phyloP scores from a whole-genome alignment of 2,329 filamentous ascomycete species.

The Stagonosporopsis tanaceti region DNA sequence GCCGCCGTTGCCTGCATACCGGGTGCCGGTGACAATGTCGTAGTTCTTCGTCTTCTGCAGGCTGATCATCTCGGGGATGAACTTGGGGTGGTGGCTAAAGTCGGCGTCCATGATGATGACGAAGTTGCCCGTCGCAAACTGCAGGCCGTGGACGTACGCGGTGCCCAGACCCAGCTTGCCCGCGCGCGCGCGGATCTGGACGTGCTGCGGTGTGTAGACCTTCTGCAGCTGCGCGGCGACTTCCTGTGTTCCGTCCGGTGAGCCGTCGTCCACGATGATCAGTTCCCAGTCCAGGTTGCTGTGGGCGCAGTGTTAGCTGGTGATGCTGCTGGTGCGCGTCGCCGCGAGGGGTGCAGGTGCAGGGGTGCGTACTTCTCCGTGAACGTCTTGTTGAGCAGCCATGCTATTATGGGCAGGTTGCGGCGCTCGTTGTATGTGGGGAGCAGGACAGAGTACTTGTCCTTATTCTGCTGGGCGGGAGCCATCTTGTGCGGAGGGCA shows the following conservation, averaged over 20 bases:
- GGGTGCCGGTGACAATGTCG: conserved; percentile 96
- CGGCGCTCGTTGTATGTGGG: conserved; percentile 98
- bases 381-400: conserved; percentile 92
- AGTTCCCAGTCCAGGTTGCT: conserved; percentile 97
- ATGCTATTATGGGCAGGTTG: conserved; percentile 95
- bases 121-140: conserved; percentile 90
- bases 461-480: conserved; percentile 53
- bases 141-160: conserved; percentile 92
- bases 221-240: conserved; percentile 90
- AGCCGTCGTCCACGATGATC: conserved; percentile 97
- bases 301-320: conserved; percentile 17
- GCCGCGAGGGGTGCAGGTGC: conserved; percentile 4
- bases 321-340: neutral
- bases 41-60: conserved; percentile 80
- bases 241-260: conserved; percentile 91
- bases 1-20: conserved; percentile 85
- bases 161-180: conserved; percentile 98
- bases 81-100: conserved; percentile 99
- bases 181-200: conserved; percentile 84
- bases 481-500: conserved; percentile 38
- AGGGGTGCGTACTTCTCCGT: conserved; percentile 74
- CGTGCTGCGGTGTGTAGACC: conserved; percentile 77
- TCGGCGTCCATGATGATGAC: conserved; percentile 99
- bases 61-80: conserved; percentile 92
- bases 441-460: conserved; percentile 97